Evolutionary conservation across 257 asterid genomes (phyloP), one percentile per base, ranked within the genome.

Genomic region (Nicotiana sylvestris): DNA sequence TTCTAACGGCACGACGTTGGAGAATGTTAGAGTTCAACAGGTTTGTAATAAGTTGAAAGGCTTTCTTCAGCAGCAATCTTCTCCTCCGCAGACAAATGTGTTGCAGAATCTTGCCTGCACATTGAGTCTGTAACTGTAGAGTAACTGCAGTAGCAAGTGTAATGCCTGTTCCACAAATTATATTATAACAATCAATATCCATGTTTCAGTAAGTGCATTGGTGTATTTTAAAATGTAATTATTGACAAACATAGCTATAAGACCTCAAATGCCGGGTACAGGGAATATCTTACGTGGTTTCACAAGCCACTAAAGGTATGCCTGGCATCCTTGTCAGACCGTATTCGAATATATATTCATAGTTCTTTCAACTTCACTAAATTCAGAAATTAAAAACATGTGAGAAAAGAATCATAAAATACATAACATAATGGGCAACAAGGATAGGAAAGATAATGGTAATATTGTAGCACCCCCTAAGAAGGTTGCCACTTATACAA

Each of bases 41-140:
- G 99, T 90, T 96, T 96, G 95, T 98, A 94, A 83, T 94, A 96
- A 77, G 81, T 86, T 66, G 98, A 89, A 53, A 96, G 97, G 89
- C 99, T 93, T 88, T 93, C 98, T 89, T 96, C 98, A 32, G 97
- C 98, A 76, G 93, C 97, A 85, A 87, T 90, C 88, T 94, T 95
- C 90, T 94, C 98, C 84, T 96, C 98, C 27, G 93, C 90, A 81
- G 99, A 91, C 90, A 96, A 91, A 82, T 91, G 94, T 64, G 88
- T 90, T 83, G 94, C 95, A 81, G 95, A 91, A 85, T 91, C 98
- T 83, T 93, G 98, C 74, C 97, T 96, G 89, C 98, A 96, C 98
- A 93, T 94, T 84, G 92, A 97, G 79, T 91, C 95, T 49, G 93
- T 87, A 84, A 92, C 91, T 88, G 92, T 90, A 69, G 98, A 85